Evolutionary conservation across 2,329 filamentous ascomycete genomes (phyloP), one percentile per base, ranked within the genome.

Genomic region (Diaporthe capsici): DNA sequence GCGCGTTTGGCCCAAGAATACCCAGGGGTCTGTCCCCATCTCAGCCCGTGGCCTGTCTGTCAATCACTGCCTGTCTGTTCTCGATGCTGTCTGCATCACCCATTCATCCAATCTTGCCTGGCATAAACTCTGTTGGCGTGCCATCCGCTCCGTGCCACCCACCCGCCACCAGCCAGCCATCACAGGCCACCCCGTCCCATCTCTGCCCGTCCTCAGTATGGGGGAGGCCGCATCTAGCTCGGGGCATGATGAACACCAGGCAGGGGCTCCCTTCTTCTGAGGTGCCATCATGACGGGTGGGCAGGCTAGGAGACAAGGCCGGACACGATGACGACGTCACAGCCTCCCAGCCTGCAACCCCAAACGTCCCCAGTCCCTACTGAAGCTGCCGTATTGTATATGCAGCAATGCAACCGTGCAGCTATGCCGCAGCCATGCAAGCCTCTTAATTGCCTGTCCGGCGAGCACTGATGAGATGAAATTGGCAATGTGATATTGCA

Each of bases 261-360:
- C 65, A 68, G 65, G 65, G 65, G 47, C 65, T 53, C 47, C 47
- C 65, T 53, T 25, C 65, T n/a, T n/a, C 4, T 9, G 22, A 25
- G 44, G 31, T 68, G 63, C 63, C 63, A 53, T 53, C 47, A 25
- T 51, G 65, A 53, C 47, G 49, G 65, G 31, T 37, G 47, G 22
- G 65, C 65, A 68, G 65, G 65, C 65, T 37, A 39, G 22, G 47
- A 68, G 47, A 39, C 65, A 53, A 39, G 65, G 65, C 65, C 65
- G 65, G 31, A 68, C 65, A 55, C 47, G 65, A 68, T 34, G 53
- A 53, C 65, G 65, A 68, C 65, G 65, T 68, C 65, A 68, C 65
- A 39, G 65, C 65, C 63, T 53, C 47, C 60, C 28, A 25, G 47
- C 63, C 13, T 68, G 63, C 28, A 53, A 68, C 44, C 28, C 20